Conservation (phyloP, 1,139 yeast genomes). For the Geotrichum aggregatum region DNA sequence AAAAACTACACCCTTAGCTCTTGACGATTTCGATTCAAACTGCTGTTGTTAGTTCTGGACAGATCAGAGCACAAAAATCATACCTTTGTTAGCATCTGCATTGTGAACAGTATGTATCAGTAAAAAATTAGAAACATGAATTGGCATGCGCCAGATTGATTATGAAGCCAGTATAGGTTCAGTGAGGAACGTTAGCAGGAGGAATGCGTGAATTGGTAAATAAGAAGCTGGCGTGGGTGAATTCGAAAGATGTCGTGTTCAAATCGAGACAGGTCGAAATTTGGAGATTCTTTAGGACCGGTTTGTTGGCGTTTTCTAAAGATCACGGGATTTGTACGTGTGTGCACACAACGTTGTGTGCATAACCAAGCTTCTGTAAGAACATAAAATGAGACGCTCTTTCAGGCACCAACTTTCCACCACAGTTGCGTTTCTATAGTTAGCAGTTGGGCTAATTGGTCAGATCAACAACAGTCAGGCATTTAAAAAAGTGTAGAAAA, state of each 20-base stretch:
- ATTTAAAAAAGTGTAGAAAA: too few species aligned
- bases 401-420: too few species aligned
- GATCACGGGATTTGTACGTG: conserved; percentile 22
- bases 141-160: background rate
- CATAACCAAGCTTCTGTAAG: background rate
- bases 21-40: conserved; percentile 96
- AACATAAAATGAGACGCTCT: too few species aligned
- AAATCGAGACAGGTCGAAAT: conserved; percentile 4
- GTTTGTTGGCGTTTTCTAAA: background rate
- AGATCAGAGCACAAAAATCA: conserved; percentile 25
- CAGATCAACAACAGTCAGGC: too few species aligned
- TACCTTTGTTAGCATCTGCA: conserved; percentile 93
- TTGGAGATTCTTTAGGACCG: background rate
- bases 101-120: conserved; percentile 39
- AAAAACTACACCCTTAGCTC: conserved; percentile 98
- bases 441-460: too few species aligned
- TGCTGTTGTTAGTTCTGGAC: conserved; percentile 29
- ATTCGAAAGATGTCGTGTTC: conserved; percentile 6
- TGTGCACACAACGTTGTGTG: conserved; percentile 15
- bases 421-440: too few species aligned
- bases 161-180: too few species aligned
- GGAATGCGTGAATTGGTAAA: background rate
- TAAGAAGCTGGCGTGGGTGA: background rate
- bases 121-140: conserved; percentile 6
- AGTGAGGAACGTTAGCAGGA: too few species aligned